Conservation (phyloP, 495 filamentous ascomycete species). For the Annulohypoxylon bovei region DNA sequence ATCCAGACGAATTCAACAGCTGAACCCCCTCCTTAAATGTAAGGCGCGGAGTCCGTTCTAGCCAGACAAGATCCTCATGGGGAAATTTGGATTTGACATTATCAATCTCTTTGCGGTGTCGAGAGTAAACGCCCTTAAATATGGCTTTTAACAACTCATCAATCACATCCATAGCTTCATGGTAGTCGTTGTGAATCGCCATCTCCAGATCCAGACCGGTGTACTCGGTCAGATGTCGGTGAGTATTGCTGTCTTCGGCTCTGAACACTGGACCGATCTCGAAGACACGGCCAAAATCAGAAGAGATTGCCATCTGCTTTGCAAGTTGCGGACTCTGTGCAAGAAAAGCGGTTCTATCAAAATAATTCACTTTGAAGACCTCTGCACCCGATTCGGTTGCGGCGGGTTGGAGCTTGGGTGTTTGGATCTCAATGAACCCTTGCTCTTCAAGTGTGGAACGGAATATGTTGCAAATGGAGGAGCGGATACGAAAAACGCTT, state of each 20-base stretch:
- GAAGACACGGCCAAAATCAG: conserved; percentile 90
- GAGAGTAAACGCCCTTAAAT: conserved; percentile 78
- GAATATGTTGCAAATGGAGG: conserved; percentile 81
- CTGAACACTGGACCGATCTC: conserved; percentile 97
- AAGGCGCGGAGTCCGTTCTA: conserved; percentile 82
- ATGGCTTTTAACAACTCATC: conserved; percentile 89
- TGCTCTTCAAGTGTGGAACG: conserved; percentile 77
- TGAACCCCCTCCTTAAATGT: conserved; percentile 81
- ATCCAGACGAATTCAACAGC: conserved; percentile 84
- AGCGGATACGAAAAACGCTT: conserved; percentile 83
- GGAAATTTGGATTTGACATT: conserved; percentile 70
- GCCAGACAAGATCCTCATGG: conserved; percentile 72
- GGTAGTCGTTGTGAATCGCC: conserved; percentile 88
- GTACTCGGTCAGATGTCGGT: conserved; percentile 96
- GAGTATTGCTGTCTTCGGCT: conserved; percentile 96
- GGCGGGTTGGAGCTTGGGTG: conserved; percentile 87
- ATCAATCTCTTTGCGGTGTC: conserved; percentile 74
- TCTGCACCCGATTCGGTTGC: conserved; percentile 92
- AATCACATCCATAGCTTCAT: conserved; percentile 84
- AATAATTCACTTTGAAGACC: conserved; percentile 96
- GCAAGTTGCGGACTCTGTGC: conserved; percentile 94
- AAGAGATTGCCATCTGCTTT: conserved; percentile 94
- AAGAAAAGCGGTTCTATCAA: conserved; percentile 86
- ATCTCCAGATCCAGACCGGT: conserved; percentile 95
- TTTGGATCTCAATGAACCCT: conserved; percentile 91